Percentiles rank a stretch among this genome's conserved stretches.
phyloP scores from a whole-genome alignment of 495 filamentous ascomycete genomes.

The Penicillium diatomitis region DNA sequence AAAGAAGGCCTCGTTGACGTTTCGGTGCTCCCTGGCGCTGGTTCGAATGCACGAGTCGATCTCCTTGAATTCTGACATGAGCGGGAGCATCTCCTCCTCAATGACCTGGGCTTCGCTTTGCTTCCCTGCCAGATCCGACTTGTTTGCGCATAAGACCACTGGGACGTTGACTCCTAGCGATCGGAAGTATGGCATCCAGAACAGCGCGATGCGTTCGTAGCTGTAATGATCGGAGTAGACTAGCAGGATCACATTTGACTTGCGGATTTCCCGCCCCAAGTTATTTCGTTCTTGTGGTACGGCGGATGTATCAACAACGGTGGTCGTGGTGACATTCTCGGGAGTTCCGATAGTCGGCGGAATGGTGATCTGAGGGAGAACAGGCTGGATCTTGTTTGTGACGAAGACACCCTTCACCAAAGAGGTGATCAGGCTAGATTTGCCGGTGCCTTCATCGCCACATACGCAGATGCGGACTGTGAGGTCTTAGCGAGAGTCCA shows the following conservation, averaged over 20 bases:
- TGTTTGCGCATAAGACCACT: constrained; percentile 94
- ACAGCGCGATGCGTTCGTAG: constrained; percentile 93
- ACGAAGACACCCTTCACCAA: constrained; percentile 94
- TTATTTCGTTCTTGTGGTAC: constrained; percentile 85
- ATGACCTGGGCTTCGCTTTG: constrained; percentile 71
- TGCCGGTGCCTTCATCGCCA: constrained; percentile 73
- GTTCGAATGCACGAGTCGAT: constrained; percentile 96
- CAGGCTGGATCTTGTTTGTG: constrained; percentile 83
- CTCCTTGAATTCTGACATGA: constrained; percentile 98
- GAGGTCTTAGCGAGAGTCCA: constrained; percentile 7
- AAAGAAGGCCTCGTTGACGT: constrained; percentile 95
- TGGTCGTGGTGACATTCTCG: constrained; percentile 91
- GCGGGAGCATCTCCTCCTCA: constrained; percentile 94
- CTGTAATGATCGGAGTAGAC: constrained; percentile 98
- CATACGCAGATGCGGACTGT: constrained; percentile 90
- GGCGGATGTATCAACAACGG: constrained; percentile 93
- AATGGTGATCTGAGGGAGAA: constrained; percentile 89
- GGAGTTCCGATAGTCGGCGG: constrained; percentile 80
- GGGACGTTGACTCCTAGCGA: constrained; percentile 97
- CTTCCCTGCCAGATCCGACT: constrained; percentile 69
- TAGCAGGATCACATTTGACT: constrained; percentile 93
- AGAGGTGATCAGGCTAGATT: constrained; percentile 45
- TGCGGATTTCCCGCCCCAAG: constrained; percentile 85
- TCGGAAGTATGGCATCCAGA: constrained; percentile 96
- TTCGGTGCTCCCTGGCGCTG: constrained; percentile 87